These are phyloP conservation scores for Cryptococcus deneoformans DNA, from an alignment of 1,284 basidiomycete species.

Conservation along the genomic window DNA sequence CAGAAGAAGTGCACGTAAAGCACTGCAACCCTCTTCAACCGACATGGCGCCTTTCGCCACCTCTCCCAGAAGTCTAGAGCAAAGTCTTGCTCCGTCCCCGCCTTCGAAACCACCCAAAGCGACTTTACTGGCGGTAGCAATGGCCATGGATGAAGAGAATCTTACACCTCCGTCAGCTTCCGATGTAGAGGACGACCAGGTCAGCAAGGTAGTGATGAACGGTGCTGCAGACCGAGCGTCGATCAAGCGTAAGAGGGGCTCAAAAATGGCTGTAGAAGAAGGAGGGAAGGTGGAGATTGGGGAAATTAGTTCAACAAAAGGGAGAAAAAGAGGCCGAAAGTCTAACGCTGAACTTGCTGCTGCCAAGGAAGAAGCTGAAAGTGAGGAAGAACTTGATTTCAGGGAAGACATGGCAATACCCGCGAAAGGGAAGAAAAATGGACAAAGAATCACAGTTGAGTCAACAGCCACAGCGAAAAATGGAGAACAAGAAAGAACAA, in stretches of 20 bases:
- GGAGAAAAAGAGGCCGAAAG: constrained; percentile 10
- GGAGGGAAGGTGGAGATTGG: not conserved
- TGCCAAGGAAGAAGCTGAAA: constrained; percentile 22
- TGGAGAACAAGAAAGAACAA: constrained; percentile 8
- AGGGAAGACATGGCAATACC: too few species aligned
- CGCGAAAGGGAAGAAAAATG: too few species aligned
- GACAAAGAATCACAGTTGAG: too few species aligned
- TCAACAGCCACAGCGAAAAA: too few species aligned
- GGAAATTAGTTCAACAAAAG: not conserved
- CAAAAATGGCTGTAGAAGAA: constrained; percentile 1
- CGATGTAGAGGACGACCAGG: constrained; percentile 1
- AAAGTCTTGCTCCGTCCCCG: not conserved
- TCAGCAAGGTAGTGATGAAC: not conserved
- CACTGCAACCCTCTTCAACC: not conserved
- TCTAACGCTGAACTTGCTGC: not conserved
- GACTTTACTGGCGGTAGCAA: not conserved
- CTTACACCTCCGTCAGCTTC: not conserved
- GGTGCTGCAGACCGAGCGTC: not conserved
- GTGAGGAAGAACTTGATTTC: constrained; percentile 13
- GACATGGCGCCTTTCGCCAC: not conserved
- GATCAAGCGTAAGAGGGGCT: not conserved
- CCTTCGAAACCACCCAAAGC: not conserved
- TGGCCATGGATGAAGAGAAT: constrained; percentile 7
- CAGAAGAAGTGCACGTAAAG: not conserved
- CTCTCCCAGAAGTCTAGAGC: not conserved